A percentile compares a stretch with the other conserved stretches of the same genome.
phyloP scores from a whole-genome alignment of 2,329 filamentous ascomycete genomes.

The Nothomitra cinnamomea region DNA sequence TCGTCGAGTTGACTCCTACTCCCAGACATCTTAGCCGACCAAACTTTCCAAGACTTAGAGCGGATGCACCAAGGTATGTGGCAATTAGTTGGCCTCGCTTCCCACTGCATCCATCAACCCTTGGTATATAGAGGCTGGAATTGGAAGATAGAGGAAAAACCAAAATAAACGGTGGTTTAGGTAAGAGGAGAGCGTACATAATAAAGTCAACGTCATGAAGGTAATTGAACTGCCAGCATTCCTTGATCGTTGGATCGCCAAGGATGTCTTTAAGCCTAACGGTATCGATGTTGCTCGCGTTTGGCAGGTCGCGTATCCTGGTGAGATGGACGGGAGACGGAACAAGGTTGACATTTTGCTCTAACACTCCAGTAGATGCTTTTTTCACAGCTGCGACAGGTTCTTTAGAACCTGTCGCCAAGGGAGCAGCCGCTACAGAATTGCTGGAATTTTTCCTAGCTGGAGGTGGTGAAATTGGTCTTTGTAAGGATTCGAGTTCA shows the following conservation, averaged over 20 bases:
- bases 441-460: not conserved
- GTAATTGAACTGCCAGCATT: slow-evolving; percentile 41
- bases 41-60: not conserved
- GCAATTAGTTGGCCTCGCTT: too few species aligned
- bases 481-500: not conserved
- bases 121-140: too few species aligned
- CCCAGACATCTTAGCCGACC: not conserved
- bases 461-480: not conserved
- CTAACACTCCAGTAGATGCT: not conserved
- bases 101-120: too few species aligned
- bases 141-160: not conserved
- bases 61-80: too few species aligned
- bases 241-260: slow-evolving; percentile 43
- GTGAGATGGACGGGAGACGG: slow-evolving; percentile 58
- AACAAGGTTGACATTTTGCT: slow-evolving; percentile 14
- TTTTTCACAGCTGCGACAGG: not conserved
- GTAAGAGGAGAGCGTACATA: slow-evolving; percentile 27
- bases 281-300: slow-evolving; percentile 44
- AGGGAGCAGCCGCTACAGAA: not conserved
- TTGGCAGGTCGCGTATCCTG: slow-evolving; percentile 44
- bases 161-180: too few species aligned
- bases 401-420: too few species aligned
- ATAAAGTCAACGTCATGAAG: slow-evolving; percentile 40
- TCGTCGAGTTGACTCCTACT: slow-evolving; percentile 32
- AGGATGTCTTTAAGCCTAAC: slow-evolving; percentile 51